Conservation (phyloP, 208 protist species). For the Wallacemonas rigidus region DNA sequence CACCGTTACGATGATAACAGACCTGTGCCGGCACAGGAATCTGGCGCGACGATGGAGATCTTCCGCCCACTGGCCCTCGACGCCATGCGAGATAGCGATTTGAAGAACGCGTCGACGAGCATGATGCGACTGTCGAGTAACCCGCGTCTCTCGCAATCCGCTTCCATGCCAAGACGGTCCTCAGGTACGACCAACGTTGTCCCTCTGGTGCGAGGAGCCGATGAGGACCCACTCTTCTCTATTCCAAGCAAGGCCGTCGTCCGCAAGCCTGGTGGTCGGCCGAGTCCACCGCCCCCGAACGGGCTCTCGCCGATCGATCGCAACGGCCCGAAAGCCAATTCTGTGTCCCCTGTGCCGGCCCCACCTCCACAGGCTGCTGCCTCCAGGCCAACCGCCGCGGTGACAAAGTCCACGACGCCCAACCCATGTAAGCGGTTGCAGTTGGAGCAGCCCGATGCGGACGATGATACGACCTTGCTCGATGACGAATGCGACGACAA, state of each 20-base stretch:
- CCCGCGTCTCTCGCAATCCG: not conserved
- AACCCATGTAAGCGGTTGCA: slow-evolving; percentile 1
- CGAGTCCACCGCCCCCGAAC: not conserved
- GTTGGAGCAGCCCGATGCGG: not conserved
- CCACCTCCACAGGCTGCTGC: not conserved
- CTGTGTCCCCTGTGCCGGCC: slow-evolving; percentile 2
- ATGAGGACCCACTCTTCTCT: not conserved
- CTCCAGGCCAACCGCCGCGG: not conserved
- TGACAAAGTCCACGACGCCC: not conserved
- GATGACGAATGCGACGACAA: slow-evolving; percentile 5
- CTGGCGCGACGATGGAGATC: not conserved
- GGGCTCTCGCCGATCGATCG: not conserved
- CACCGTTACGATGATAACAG: not conserved
- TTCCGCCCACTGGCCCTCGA: slow-evolving; percentile 16
- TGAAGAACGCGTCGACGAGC: slow-evolving; percentile 8
- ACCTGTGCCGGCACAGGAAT: slow-evolving; percentile 2
- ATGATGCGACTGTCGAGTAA: slow-evolving; percentile 10
- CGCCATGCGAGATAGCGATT: not conserved
- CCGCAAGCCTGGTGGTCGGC: not conserved
- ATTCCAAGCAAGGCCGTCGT: not conserved
- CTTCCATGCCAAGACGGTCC: slow-evolving; percentile 7
- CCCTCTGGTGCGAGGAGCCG: not conserved
- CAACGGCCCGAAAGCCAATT: not conserved
- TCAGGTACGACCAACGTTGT: slow-evolving; percentile 15
- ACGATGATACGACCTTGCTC: not conserved